These are phyloP conservation scores for Protomyces gravidus DNA, from an alignment of 1,139 yeast genomes.

Conservation along the genomic window DNA sequence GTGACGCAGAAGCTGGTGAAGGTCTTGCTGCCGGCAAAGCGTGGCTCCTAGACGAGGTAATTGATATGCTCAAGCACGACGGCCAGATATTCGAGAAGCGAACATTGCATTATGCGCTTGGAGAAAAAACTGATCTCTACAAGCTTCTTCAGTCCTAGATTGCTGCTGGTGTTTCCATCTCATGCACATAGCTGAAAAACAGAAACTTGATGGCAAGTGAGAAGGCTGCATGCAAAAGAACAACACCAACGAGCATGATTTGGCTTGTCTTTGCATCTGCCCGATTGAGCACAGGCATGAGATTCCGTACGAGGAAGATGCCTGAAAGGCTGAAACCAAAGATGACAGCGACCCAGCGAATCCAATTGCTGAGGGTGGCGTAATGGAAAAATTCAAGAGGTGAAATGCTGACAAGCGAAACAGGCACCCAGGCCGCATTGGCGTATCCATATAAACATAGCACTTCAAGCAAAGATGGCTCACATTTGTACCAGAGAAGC, in stretches of 20 bases:
- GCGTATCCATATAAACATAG: slow-evolving; percentile 74
- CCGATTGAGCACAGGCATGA: slow-evolving; percentile 39
- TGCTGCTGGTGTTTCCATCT: background rate
- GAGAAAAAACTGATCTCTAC: slow-evolving; percentile 81
- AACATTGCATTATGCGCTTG: slow-evolving; percentile 56
- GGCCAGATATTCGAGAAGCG: slow-evolving; percentile 49
- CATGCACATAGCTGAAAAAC: slow-evolving; percentile 37
- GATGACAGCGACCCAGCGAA: slow-evolving; percentile 42
- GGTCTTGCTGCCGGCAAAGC: slow-evolving; percentile 78
- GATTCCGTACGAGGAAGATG: slow-evolving; percentile 42
- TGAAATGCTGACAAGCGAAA: slow-evolving; percentile 51
- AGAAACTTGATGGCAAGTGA: slow-evolving; percentile 43
- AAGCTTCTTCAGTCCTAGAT: slow-evolving; percentile 31
- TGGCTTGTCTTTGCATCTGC: slow-evolving; percentile 39
- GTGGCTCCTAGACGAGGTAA: slow-evolving; percentile 70
- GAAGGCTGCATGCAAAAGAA: slow-evolving; percentile 41
- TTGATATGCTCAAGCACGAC: slow-evolving; percentile 62
- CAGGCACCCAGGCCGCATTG: slow-evolving; percentile 73
- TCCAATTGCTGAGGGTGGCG: slow-evolving; percentile 40
- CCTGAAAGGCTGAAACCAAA: slow-evolving; percentile 43
- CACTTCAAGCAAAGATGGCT: slow-evolving; percentile 43
- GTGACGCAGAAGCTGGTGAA: slow-evolving; percentile 68
- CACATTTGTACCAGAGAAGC: slow-evolving; percentile 45
- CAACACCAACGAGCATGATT: slow-evolving; percentile 39
- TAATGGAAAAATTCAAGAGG: slow-evolving; percentile 42